These are phyloP conservation scores for Glycyrrhiza uralensis DNA, from an alignment of 306 rosid genomes.

Conservation along the genomic window DNA sequence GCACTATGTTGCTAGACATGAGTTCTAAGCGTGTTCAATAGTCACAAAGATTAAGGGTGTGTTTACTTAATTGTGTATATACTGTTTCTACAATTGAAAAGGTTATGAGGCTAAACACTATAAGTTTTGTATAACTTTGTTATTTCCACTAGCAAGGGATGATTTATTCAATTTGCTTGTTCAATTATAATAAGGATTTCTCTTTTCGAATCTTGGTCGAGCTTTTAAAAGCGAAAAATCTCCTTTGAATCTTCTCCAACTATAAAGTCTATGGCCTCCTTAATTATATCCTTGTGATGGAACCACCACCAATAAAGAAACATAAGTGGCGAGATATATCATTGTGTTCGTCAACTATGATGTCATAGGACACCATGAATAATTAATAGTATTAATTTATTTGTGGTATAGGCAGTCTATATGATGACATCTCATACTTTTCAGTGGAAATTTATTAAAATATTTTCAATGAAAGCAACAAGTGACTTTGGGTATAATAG, in stretches of 20 bases:
- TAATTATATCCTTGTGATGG: background rate
- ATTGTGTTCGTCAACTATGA: background rate
- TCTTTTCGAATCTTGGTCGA: background rate
- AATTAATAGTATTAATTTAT: background rate
- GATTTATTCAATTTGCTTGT: background rate
- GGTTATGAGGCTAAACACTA: no score
- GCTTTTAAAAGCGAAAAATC: background rate
- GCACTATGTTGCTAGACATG: no score
- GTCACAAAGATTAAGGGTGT: no score
- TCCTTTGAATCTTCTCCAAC: slow-evolving; percentile 4
- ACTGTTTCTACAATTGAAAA: no score
- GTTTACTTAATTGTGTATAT: no score
- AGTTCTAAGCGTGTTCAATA: no score
- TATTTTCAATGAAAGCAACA: background rate
- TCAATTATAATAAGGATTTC: background rate
- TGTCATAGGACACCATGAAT: background rate
- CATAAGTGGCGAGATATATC: background rate
- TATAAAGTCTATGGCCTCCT: background rate
- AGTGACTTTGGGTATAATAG: background rate
- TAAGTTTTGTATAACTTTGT: no score
- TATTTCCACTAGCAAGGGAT: background rate
- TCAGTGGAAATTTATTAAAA: background rate
- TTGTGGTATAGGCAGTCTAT: slow-evolving; percentile 3
- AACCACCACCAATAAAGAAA: slow-evolving; percentile 4
- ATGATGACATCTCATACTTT: background rate